Evolutionary conservation across 345 rosid genomes (phyloP).

Genomic region (Eucalyptus coolabah): DNA sequence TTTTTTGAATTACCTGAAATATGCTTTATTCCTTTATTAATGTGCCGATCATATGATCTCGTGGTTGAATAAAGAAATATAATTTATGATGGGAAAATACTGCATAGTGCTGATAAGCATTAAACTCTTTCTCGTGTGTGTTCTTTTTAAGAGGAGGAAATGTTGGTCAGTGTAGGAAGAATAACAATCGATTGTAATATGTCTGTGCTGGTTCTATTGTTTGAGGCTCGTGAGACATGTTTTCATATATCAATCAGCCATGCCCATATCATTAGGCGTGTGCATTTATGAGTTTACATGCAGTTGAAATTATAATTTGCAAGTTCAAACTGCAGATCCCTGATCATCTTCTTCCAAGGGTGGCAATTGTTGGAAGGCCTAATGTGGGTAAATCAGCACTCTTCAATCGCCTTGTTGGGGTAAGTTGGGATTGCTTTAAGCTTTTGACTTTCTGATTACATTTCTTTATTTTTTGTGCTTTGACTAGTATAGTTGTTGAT

Average conservation of each 20-base stretch:
- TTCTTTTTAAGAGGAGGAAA: not conserved
- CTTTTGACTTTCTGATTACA: not conserved
- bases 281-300: not conserved
- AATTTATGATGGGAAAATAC: not conserved
- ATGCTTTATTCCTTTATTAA: not conserved
- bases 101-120: not conserved
- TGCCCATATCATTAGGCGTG: not conserved
- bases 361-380: conserved; percentile 93
- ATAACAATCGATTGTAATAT: not conserved
- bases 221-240: not conserved
- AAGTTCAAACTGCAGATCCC: conserved; percentile 53
- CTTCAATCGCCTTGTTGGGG: conserved; percentile 96
- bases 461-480: not conserved
- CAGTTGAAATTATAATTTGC: not conserved
- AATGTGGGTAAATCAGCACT: conserved; percentile 96
- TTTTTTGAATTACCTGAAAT: not conserved
- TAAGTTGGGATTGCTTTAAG: not conserved
- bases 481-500: not conserved
- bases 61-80: not conserved
- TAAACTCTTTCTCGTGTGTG: not conserved
- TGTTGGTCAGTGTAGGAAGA: not conserved
- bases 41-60: not conserved
- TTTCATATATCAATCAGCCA: not conserved
- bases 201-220: not conserved
- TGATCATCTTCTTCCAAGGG: conserved; percentile 73